Evolutionary conservation across 768 basidiomycete genomes (phyloP), one percentile per base, ranked within the genome.

Genomic region (Tylopilus rubrobrunneus): DNA sequence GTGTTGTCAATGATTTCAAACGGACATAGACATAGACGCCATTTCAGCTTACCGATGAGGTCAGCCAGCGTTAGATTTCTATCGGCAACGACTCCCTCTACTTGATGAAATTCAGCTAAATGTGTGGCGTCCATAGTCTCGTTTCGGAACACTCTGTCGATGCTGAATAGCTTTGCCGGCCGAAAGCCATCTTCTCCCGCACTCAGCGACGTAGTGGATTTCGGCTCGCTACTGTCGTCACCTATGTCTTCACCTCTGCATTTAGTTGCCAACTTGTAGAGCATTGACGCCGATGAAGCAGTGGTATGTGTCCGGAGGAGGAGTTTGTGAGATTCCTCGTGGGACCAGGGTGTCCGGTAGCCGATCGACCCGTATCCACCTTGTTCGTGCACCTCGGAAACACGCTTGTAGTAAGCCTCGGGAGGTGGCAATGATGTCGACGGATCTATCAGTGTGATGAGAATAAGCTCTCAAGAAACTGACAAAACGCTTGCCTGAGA

Each of bases 21-120:
- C 19, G 9, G 25, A 19, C 4, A 14, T 41, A 10, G 28, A 5
- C 10, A 6, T 1, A 51, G 21, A 33, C 10, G 11, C 34, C 5
- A 49, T 25, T 19, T 4, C 2, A 33, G 68, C 79, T 44, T 58
- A 92, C 94, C 95, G 58, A 99, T 98, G 55, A 99, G 77, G 68
- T 98, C 94, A 17, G 93, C 96, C 27, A 99, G 76, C 1, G 96
- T 98, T 55, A 99, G 74, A 47, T 85, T 85, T 59, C 86, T 84
- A 71, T 99, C 97, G 10, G 97, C 97, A 27, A 99, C 93, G 44
- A 99, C 97, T 48, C 97, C 97, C 71, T 99, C 97, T n/a, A 99
- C 97, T 73, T 99, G 97, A 69, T 98, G 96, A 78, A 99, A 99
- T 72, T 99, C 97, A 5, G 97, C 97, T 58, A 99, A 66, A 77